A percentile compares a stretch with the other conserved stretches of the same genome.
Conservation (phyloP, 805 yeast species). For the Schwanniomyces sp. region DNA sequence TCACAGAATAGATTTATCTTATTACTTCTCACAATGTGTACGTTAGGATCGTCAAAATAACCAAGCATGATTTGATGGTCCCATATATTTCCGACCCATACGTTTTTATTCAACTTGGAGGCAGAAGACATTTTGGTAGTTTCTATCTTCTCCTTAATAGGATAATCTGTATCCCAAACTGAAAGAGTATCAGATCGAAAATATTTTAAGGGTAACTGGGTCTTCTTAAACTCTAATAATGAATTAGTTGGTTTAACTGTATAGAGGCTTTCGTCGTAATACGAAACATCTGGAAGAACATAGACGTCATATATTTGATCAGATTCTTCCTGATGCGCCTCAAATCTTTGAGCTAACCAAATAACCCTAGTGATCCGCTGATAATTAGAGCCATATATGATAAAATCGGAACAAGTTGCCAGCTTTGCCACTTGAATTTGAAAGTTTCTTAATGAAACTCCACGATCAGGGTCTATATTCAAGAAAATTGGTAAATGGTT, state of each 20-base stretch:
- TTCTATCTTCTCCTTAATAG: constrained; percentile 77
- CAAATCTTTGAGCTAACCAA: constrained; percentile 38
- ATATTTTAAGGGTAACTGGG: constrained; percentile 13
- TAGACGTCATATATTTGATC: constrained; percentile 19
- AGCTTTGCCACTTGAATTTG: constrained; percentile 83
- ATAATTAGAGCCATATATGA: constrained; percentile 51
- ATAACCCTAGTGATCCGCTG: constrained; percentile 29
- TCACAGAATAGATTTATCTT: constrained; percentile 46
- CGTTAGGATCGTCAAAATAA: constrained; percentile 4
- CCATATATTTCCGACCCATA: constrained; percentile 84
- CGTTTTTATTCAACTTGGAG: constrained; percentile 49
- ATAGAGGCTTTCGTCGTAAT: constrained; percentile 7
- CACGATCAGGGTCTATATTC: constrained; percentile 65
- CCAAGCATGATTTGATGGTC: constrained; percentile 54
- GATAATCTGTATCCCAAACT: constrained; percentile 66
- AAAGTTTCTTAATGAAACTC: constrained; percentile 79
- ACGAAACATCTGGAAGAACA: constrained; percentile 12
- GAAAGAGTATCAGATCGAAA: constrained; percentile 7
- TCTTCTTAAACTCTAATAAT: constrained; percentile 10
- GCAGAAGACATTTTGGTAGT: constrained; percentile 83
- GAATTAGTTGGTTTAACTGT: background rate
- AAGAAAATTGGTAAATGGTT: constrained; percentile 53
- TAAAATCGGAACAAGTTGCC: constrained; percentile 69
- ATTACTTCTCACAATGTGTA: background rate
- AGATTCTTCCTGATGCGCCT: constrained; percentile 10